Evolutionary conservation across 2,329 filamentous ascomycete genomes (phyloP), one percentile per base, ranked within the genome.

Genomic region (Didymellaceae sp.): DNA sequence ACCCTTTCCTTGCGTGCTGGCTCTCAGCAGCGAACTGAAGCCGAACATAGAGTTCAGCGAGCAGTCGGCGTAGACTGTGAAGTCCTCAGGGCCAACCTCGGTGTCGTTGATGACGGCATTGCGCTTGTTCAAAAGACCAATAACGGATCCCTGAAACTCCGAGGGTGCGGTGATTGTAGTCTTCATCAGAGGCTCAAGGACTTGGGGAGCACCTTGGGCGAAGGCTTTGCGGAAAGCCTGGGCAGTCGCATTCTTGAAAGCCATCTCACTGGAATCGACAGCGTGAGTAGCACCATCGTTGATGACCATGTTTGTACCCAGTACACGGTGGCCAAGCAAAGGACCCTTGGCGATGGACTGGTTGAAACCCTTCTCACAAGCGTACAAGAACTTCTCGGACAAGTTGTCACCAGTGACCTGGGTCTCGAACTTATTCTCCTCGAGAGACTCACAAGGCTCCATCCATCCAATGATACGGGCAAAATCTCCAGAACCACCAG

Each of bases 151-250:
- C 77, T 99, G 94, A 81, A 97, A 99, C 80, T 99, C 94, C 68
- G 89, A 91, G 37, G 94, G 94, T 1, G 94, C 92, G 24, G 91
- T 96, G 67, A 99, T 91, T 54, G 91, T 92, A 0, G 91, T 97
- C 83, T 97, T 97, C 94, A 99, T 99, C 45, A 99, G 78, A 5
- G 94, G 94, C 76, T 99, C 94, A 26, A 99, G 85, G 8, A 99
- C 87, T 65, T 90, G 84, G 2, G 93, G 92, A 43, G 86, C 84
- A 25, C 88, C 90, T 10, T 89, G 85, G 53, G 82, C 80, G 78
- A 99, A 97, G 14, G 91, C 89, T 78, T 97, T 96, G 63, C 89
- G 86, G 86, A 99, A 99, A 20, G 94, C 94, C 80, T 96, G 90
- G 75, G 96, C 91, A 2, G 94, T 96, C 10, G 94, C 93, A 62